Evolutionary conservation across 352 stramenopile genomes (phyloP).

Genomic region (Globisporangium viniferum): DNA sequence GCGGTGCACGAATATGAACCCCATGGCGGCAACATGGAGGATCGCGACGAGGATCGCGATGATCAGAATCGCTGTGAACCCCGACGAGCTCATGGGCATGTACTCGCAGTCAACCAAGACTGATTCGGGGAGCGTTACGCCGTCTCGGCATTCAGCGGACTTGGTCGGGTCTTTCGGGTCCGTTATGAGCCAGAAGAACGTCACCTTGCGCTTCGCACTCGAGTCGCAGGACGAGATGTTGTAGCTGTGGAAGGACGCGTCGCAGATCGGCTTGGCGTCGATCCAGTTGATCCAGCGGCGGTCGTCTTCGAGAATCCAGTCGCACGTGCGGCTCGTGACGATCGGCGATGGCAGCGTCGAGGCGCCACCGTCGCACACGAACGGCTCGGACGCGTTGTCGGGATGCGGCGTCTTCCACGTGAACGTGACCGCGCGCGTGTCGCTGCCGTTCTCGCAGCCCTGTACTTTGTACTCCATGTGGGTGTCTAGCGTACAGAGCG

Average conservation of each 20-base stretch:
- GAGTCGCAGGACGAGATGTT: conserved; percentile 29
- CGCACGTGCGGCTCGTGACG: conserved; percentile 33
- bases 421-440: conserved; percentile 26
- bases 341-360: conserved; percentile 23
- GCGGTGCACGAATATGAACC: conserved; percentile 29
- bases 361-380: conserved; percentile 42
- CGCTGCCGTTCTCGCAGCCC: conserved; percentile 22
- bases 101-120: conserved; percentile 34
- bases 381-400: conserved; percentile 25
- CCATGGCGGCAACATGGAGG: conserved; percentile 11
- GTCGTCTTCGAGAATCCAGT: conserved; percentile 31
- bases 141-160: conserved; percentile 36
- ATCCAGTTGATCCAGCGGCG: conserved; percentile 36
- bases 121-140: conserved; percentile 18
- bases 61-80: conserved; percentile 19
- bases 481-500: conserved; percentile 20
- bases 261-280: conserved; percentile 25
- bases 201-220: conserved; percentile 23
- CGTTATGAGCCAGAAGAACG: conserved; percentile 40
- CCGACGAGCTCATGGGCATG: conserved; percentile 23
- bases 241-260: conserved; percentile 39
- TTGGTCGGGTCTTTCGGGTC: conserved; percentile 11
- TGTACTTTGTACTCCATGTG: conserved; percentile 29
- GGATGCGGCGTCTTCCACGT: conserved; percentile 32
- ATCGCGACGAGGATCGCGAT: conserved; percentile 13